Base-by-base conservation (phyloP, 768 basidiomycete genomes). In the Pleurotus sapidus region DNA sequence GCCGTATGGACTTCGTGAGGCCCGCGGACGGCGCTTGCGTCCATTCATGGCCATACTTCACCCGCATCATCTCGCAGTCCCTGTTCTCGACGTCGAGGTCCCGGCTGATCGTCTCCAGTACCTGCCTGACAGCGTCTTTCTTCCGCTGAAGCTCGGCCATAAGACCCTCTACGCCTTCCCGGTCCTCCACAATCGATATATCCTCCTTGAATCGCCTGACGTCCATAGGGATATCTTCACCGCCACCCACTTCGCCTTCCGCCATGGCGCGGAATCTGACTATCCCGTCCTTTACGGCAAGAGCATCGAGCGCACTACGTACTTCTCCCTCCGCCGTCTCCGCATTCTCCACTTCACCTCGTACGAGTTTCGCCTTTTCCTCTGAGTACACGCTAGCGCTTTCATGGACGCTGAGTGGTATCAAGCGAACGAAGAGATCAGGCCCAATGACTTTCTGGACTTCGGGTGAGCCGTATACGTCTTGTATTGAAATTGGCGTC, bases 351-450 rank as follows among this genome's bases (percentile, higher is more conserved):
- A 89, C 91, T 69, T 98, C 95, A 4, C 78, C 84, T 40, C 97
- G 81, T 6, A 95, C 93, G 24, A 79, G 70, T 71, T 99, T 98
- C 18, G 96, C 97, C 75, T 98, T 98, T 74, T 99, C 97, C 71
- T 99, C 97, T 0, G 94, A 96, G 70, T 99, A 99, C 12, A 99
- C 87, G 58, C 89, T 91, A 12, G 96, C 96, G 61, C 91, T 91
- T 73, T 98, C 95, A 68, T 98, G 95, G 5, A 99, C 94, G 63
- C 90, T 91, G 45, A 99, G 76, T 11, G 97, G 97, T 34, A 99
- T 82, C 4, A 99, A 82, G 45, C 87, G 81, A 59, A 85, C 68
- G 70, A 99, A 99, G 55, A 98, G 78, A 71, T 98, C 96, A 15
- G 84, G 84, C 1, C 97, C 97, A 62, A 99, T 97, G 48, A 94